phyloP scores from a whole-genome alignment of 768 basidiomycete genomes.

The Suillus bovinus region DNA sequence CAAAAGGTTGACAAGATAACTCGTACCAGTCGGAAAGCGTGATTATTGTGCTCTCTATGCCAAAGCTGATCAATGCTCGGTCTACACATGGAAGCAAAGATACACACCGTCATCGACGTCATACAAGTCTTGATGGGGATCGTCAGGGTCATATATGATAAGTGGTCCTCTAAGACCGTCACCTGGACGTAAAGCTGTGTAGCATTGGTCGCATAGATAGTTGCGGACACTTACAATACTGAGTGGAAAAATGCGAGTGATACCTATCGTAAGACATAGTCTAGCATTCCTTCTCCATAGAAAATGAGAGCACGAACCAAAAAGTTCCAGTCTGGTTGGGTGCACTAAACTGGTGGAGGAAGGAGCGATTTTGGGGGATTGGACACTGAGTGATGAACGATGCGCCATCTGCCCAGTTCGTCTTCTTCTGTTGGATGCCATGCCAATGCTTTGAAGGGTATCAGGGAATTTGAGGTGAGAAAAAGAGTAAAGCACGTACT shows the following conservation, averaged over 20 bases:
- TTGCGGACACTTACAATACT: conserved; percentile 40
- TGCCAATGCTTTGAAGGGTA: conserved; percentile 33
- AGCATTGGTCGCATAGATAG: conserved; percentile 11
- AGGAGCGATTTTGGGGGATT: conserved; percentile 38
- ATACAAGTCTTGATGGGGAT: conserved; percentile 42
- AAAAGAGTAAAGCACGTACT: conserved; percentile 27
- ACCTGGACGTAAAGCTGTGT: not conserved
- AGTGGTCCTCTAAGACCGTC: conserved; percentile 44
- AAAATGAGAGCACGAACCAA: conserved; percentile 28
- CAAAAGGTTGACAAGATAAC: not conserved
- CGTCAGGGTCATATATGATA: conserved; percentile 47
- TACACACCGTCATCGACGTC: conserved; percentile 47
- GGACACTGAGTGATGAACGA: conserved; percentile 49
- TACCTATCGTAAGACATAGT: conserved; percentile 25
- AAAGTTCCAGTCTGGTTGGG: conserved; percentile 44
- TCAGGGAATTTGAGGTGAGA: not conserved
- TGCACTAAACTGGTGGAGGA: conserved; percentile 42
- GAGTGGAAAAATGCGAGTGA: conserved; percentile 41
- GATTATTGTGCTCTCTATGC: conserved; percentile 42
- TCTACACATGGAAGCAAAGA: not conserved
- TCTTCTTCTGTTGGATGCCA: conserved; percentile 33
- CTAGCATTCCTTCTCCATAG: not conserved
- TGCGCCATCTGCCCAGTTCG: conserved; percentile 40
- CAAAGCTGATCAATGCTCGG: conserved; percentile 4
- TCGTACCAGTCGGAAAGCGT: conserved; percentile 47